Evolutionary conservation across 2,329 filamentous ascomycete species (phyloP).

Genomic region (Diaporthe australafricana): DNA sequence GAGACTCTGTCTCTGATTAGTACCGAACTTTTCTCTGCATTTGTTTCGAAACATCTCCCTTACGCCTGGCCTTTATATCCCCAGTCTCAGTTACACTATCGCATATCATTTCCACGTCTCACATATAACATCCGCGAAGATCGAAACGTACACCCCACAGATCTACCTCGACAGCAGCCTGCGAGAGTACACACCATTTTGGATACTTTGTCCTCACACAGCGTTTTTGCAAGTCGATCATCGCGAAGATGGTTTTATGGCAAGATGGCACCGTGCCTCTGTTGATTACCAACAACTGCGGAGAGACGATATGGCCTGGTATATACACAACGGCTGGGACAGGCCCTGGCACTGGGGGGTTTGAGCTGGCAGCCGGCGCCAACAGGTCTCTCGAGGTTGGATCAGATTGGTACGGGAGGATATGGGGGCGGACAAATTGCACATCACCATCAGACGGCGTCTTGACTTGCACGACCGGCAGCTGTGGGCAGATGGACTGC

Average conservation of each 20-base stretch:
- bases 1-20: neutral
- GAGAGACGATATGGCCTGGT: conserved; percentile 79
- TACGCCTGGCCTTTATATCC: neutral
- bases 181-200: neutral
- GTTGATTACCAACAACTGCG: conserved; percentile 78
- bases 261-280: conserved; percentile 65
- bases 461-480: conserved; percentile 60
- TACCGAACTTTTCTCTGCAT: neutral
- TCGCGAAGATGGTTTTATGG: conserved; percentile 35
- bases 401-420: conserved; percentile 81
- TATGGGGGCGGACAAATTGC: conserved; percentile 89
- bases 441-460: conserved; percentile 74
- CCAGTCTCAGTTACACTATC: conserved; percentile 4
- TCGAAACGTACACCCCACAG: neutral
- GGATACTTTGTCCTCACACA: neutral
- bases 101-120: conserved; percentile 9
- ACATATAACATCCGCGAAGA: neutral
- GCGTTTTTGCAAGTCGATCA: neutral
- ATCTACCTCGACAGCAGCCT: neutral
- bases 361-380: conserved; percentile 70
- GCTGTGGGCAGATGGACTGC: conserved; percentile 65
- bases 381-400: conserved; percentile 74
- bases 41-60: conserved; percentile 14
- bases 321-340: conserved; percentile 79
- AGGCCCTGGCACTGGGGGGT: conserved; percentile 75